Conservation (phyloP, 2,329 filamentous ascomycete genomes). For the Tolypocladium cylindrosporum region DNA sequence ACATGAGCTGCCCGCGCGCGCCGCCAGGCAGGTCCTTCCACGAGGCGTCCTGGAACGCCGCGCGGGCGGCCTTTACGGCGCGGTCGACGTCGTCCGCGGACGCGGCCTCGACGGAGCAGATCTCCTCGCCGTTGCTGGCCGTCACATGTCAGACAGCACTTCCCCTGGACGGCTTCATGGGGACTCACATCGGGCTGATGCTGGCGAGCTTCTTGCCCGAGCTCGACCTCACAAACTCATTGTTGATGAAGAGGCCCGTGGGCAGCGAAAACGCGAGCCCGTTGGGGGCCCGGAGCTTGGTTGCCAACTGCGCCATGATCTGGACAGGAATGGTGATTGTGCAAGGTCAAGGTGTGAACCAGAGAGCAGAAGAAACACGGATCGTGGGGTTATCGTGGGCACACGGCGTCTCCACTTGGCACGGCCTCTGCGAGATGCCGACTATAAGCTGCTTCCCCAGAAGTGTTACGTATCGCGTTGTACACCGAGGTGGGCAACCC, state of each 20-base stretch:
- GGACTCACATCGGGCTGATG: conserved; percentile 40
- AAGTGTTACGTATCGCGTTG: not conserved
- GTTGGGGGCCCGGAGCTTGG: conserved; percentile 36
- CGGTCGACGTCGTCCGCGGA: conserved; percentile 19
- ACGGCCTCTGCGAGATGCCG: not conserved
- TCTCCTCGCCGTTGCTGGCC: conserved; percentile 19
- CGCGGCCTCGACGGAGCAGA: conserved; percentile 21
- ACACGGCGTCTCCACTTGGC: not conserved
- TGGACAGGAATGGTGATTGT: not conserved
- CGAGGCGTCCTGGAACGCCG: conserved; percentile 54
- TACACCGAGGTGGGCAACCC: not conserved
- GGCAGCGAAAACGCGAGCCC: conserved; percentile 57
- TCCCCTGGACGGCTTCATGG: not conserved
- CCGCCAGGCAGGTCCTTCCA: conserved; percentile 60
- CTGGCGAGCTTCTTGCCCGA: conserved; percentile 45
- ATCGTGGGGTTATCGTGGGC: not conserved
- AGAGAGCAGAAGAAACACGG: not conserved
- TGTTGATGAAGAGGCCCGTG: conserved; percentile 67
- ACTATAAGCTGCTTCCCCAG: not conserved
- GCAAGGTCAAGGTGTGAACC: not conserved
- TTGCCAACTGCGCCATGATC: conserved; percentile 9
- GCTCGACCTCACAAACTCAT: conserved; percentile 57
- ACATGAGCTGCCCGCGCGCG: conserved; percentile 59
- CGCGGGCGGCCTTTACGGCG: conserved; percentile 39
- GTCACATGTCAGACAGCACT: conserved; percentile 13